phyloP scores from a whole-genome alignment of 2,329 filamentous ascomycete species.

The Cordyceps farinosa region DNA sequence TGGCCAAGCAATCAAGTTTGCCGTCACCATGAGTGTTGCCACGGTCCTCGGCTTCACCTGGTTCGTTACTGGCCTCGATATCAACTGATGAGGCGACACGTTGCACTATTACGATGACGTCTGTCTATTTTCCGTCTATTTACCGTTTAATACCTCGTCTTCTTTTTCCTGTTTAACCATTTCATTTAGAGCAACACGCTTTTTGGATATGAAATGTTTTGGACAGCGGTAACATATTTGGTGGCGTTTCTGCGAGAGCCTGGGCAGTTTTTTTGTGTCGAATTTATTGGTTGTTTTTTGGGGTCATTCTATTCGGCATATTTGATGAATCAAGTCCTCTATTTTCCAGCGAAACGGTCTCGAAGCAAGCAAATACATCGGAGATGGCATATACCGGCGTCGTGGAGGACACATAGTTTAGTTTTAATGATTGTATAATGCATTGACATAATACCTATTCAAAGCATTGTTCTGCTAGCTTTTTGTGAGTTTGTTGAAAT shows the following conservation, averaged over 20 bases:
- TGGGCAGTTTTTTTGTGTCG: background rate
- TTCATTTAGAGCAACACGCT: background rate
- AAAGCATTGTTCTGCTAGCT: background rate
- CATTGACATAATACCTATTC: background rate
- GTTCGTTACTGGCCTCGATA: conserved; percentile 54
- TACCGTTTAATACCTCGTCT: conserved; percentile 1
- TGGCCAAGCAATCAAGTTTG: conserved; percentile 46
- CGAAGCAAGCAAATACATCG: background rate
- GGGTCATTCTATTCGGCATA: background rate
- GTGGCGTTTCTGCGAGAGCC: conserved; percentile 6
- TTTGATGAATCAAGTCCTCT: background rate
- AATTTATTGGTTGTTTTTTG: background rate
- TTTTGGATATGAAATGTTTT: conserved; percentile 5
- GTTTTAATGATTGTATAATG: conserved; percentile 10
- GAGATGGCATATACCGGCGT: conserved; percentile 5
- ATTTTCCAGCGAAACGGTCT: background rate
- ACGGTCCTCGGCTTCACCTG: conserved; percentile 61
- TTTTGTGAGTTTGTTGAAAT: background rate
- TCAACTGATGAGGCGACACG: conserved; percentile 27
- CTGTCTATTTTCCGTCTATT: background rate
- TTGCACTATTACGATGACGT: background rate
- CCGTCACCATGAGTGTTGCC: conserved; percentile 50
- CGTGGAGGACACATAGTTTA: background rate
- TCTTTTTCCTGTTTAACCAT: background rate
- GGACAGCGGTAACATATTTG: background rate